Evolutionary conservation across 345 rosid genomes (phyloP).

Genomic region (Nephelium lappaceum): DNA sequence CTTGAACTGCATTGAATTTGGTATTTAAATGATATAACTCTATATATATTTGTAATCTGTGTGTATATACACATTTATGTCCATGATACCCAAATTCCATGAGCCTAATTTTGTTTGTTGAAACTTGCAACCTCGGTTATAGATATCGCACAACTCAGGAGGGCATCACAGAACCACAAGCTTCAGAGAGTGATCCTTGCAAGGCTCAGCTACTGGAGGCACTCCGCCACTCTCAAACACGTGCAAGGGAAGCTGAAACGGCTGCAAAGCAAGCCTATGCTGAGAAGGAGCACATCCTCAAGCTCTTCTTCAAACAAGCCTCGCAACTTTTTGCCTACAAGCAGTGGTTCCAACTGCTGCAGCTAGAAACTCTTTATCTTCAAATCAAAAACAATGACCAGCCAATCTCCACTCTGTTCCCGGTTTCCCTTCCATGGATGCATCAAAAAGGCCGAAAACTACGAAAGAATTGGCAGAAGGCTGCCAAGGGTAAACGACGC

Average conservation of each 20-base stretch:
- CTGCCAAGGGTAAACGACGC: slow-evolving; percentile 38
- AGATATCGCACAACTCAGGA: slow-evolving; percentile 23
- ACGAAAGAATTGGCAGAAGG: slow-evolving; percentile 35
- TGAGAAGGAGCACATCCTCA: slow-evolving; percentile 80
- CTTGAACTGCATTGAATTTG: neutral
- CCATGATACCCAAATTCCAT: neutral
- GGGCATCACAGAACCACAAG: slow-evolving; percentile 32
- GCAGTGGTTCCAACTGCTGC: slow-evolving; percentile 86
- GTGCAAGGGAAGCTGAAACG: slow-evolving; percentile 96
- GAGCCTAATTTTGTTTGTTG: neutral
- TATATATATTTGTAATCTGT: neutral
- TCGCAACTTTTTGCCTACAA: slow-evolving; percentile 91
- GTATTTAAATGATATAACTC: neutral
- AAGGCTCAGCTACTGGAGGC: slow-evolving; percentile 88
- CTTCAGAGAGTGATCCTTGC: slow-evolving; percentile 51
- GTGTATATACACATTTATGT: neutral
- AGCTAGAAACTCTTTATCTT: slow-evolving; percentile 71
- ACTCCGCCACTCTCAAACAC: slow-evolving; percentile 86
- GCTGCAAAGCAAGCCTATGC: slow-evolving; percentile 77
- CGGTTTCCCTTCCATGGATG: slow-evolving; percentile 57
- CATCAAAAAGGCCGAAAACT: slow-evolving; percentile 44
- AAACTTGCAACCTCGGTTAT: slow-evolving; percentile 23
- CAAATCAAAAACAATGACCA: slow-evolving; percentile 61
- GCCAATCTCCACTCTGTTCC: slow-evolving; percentile 48
- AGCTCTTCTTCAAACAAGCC: slow-evolving; percentile 90